A percentile compares a stretch with the other conserved stretches of the same genome.
Evolutionary conservation across 805 yeast genomes (phyloP).

Genomic region (Sungouiella blattae): DNA sequence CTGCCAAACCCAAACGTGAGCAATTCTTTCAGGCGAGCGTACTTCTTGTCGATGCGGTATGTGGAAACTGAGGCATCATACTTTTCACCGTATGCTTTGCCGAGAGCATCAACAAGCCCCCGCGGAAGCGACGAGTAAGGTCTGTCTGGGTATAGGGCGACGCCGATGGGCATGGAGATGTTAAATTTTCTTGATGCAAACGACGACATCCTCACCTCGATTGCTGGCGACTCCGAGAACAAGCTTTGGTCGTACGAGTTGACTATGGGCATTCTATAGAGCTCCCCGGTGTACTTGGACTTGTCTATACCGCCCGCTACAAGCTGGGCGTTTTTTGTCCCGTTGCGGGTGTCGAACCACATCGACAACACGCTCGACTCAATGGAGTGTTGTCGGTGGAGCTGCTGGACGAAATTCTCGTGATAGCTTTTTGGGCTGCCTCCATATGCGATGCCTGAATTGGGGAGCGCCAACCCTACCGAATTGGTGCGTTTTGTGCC

Average conservation of each 20-base stretch:
- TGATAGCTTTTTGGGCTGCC: background rate
- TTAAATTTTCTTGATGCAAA: background rate
- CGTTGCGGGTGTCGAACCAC: background rate
- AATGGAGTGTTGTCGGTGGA: background rate
- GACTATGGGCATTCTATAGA: background rate
- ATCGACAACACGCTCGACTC: background rate
- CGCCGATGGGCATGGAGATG: background rate
- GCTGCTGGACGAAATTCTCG: background rate
- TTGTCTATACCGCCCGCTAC: background rate
- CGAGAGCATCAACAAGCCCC: background rate
- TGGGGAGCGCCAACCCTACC: background rate
- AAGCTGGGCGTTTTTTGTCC: background rate
- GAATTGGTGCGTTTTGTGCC: background rate
- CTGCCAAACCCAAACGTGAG: constrained; percentile 1
- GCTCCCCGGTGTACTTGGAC: background rate
- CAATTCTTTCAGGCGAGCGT: background rate
- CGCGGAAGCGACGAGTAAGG: background rate
- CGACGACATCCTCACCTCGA: background rate
- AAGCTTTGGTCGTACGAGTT: background rate
- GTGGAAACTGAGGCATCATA: background rate
- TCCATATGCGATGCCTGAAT: background rate
- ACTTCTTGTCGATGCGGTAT: background rate
- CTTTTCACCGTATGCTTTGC: background rate
- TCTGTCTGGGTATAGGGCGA: background rate
- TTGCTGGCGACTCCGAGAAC: background rate